Percentiles rank a stretch among this genome's conserved stretches.
Evolutionary conservation across 306 rosid species (phyloP).

Genomic region (Hylodesmum podocarpum): DNA sequence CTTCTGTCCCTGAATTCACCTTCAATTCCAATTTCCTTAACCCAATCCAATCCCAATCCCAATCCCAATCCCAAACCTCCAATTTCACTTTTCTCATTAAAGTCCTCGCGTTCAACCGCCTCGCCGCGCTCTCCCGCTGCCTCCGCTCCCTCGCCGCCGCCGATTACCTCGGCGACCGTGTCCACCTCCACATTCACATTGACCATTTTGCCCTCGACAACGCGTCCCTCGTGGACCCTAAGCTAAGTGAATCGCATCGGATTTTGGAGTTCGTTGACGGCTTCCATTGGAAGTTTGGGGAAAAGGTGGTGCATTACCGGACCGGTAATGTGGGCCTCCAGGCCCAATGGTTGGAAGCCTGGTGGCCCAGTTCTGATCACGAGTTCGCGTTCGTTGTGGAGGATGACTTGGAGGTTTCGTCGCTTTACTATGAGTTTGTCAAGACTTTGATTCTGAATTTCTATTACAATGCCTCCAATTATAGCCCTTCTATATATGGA

Average conservation of each 20-base stretch:
- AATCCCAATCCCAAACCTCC: conserved; percentile 16
- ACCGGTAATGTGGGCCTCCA: conserved; percentile 81
- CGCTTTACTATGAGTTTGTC: conserved; percentile 75
- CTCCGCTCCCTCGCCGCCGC: conserved; percentile 82
- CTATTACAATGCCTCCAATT: conserved; percentile 72
- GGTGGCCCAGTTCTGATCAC: conserved; percentile 89
- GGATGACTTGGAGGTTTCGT: conserved; percentile 90
- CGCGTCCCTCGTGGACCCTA: conserved; percentile 35
- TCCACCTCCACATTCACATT: conserved; percentile 69
- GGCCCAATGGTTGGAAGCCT: conserved; percentile 98
- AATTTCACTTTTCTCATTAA: conserved; percentile 65
- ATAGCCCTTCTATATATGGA: conserved; percentile 76
- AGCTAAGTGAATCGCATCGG: conserved; percentile 52
- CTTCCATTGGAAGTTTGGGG: conserved; percentile 77
- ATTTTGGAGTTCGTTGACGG: conserved; percentile 67
- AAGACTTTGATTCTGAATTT: conserved; percentile 68
- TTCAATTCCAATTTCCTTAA: conserved; percentile 38
- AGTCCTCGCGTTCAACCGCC: conserved; percentile 78
- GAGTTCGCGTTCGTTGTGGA: conserved; percentile 86
- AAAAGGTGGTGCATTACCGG: conserved; percentile 75
- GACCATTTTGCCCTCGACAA: conserved; percentile 54
- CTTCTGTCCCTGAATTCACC: conserved; percentile 39
- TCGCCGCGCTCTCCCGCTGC: conserved; percentile 76
- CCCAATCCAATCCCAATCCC: conserved; percentile 22
- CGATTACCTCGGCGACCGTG: conserved; percentile 76